These are phyloP conservation scores for Mucor mucedo DNA, from an alignment of 371 early-diverging fungal species.

Conservation along the genomic window DNA sequence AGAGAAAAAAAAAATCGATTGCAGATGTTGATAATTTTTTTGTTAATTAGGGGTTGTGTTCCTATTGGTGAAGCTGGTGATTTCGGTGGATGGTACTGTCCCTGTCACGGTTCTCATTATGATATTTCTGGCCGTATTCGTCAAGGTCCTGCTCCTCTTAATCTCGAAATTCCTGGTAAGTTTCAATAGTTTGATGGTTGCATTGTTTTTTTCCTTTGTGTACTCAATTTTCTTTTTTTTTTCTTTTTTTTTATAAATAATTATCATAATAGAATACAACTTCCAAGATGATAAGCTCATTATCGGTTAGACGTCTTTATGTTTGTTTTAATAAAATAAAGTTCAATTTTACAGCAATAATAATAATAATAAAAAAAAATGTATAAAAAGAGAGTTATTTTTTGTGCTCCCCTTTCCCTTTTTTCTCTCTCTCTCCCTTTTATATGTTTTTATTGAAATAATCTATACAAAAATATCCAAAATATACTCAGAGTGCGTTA, in stretches of 20 bases:
- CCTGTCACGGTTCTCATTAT: constrained; percentile 98
- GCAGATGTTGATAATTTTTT: constrained; percentile 7
- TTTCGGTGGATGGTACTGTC: constrained; percentile 99
- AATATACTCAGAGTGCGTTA: neutral
- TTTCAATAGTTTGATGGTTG: neutral
- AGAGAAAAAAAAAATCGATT: too few species aligned
- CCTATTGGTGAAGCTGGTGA: constrained; percentile 98
- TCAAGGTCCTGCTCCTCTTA: constrained; percentile 98
- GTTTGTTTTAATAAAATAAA: constrained; percentile 10
- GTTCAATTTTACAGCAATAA: constrained; percentile 5
- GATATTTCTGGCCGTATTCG: constrained; percentile 96
- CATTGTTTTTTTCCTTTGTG: neutral
- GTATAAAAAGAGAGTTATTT: neutral
- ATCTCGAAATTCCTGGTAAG: constrained; percentile 92
- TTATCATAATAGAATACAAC: constrained; percentile 42
- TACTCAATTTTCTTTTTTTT: neutral
- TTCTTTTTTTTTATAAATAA: too few species aligned
- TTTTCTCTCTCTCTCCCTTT: constrained; percentile 2
- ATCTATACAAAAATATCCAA: neutral
- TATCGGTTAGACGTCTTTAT: constrained; percentile 49
- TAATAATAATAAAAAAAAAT: constrained; percentile 7
- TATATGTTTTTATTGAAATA: neutral
- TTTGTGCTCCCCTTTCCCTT: constrained; percentile 8
- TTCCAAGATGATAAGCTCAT: constrained; percentile 55
- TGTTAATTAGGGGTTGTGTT: constrained; percentile 83